Conservation (phyloP, 768 basidiomycete species). For the Mycena filopes region DNA sequence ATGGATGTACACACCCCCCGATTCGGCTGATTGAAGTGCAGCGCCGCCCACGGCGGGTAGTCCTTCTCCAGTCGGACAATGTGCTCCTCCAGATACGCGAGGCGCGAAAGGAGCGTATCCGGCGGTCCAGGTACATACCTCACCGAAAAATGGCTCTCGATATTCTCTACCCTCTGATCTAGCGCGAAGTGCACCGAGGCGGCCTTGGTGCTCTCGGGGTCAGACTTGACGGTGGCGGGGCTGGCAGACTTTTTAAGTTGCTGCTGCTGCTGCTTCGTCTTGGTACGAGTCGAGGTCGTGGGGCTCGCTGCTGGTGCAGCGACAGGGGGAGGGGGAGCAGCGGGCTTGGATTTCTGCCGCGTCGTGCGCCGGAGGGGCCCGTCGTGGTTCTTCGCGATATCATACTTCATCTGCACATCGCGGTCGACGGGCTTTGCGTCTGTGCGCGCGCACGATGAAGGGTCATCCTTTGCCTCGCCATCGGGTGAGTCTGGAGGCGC, state of each 20-base stretch:
- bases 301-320: constrained; percentile 20
- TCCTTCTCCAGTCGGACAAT: constrained; percentile 81
- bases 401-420: constrained; percentile 86
- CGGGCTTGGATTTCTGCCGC: constrained; percentile 19
- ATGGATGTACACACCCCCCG: constrained; percentile 69
- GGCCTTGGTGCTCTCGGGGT: background rate
- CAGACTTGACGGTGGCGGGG: constrained; percentile 12
- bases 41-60: constrained; percentile 87
- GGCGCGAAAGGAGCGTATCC: constrained; percentile 67
- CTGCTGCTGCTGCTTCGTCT: constrained; percentile 20
- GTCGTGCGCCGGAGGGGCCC: constrained; percentile 76
- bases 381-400: constrained; percentile 86
- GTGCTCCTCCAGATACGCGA: constrained; percentile 82
- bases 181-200: constrained; percentile 62
- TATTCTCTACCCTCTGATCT: constrained; percentile 69
- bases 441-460: constrained; percentile 75
- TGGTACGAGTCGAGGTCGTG: constrained; percentile 19
- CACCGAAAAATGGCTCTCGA: constrained; percentile 79
- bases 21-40: constrained; percentile 89
- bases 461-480: background rate
- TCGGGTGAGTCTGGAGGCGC: constrained; percentile 7
- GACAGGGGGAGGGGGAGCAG: constrained; percentile 5
- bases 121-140: constrained; percentile 83
- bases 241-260: constrained; percentile 19
- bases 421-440: constrained; percentile 79